Percentiles rank a stretch among this genome's conserved stretches.
These are phyloP conservation scores for Colletotrichum sp. DNA, from an alignment of 2,329 filamentous ascomycete species.

Conservation along the genomic window DNA sequence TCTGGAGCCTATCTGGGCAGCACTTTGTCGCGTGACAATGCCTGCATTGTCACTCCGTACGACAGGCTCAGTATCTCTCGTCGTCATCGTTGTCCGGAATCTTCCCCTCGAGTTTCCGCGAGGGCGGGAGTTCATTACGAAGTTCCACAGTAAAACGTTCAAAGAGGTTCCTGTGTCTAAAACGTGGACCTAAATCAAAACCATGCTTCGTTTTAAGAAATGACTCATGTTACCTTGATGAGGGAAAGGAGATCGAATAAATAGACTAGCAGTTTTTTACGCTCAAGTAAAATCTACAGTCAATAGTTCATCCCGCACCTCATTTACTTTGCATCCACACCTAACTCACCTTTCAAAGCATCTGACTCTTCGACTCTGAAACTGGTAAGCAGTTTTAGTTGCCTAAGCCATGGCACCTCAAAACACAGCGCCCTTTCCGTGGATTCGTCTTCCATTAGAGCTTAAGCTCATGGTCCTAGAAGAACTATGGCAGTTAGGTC, in stretches of 20 bases:
- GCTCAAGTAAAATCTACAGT: fast-evolving
- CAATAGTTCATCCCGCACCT: fast-evolving
- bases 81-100: background rate
- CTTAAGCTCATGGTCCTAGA: background rate
- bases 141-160: fast-evolving
- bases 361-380: background rate
- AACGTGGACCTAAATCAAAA: fast-evolving
- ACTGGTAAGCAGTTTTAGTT: fast-evolving
- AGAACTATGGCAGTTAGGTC: background rate
- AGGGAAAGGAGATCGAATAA: fast-evolving
- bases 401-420: background rate
- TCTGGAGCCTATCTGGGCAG: background rate
- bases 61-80: background rate
- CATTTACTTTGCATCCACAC: too few species aligned
- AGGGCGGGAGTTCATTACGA: background rate
- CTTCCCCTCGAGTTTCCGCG: fast-evolving
- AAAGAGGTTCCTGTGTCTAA: background rate
- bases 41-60: background rate
- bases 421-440: background rate
- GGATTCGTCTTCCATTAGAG: background rate
- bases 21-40: background rate
- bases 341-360: background rate
- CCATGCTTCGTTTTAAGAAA: fast-evolving
- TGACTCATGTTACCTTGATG: background rate
- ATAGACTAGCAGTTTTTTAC: fast-evolving